These are phyloP conservation scores for Glarea lozoyensis DNA, from an alignment of 495 filamentous ascomycete genomes.

Conservation along the genomic window DNA sequence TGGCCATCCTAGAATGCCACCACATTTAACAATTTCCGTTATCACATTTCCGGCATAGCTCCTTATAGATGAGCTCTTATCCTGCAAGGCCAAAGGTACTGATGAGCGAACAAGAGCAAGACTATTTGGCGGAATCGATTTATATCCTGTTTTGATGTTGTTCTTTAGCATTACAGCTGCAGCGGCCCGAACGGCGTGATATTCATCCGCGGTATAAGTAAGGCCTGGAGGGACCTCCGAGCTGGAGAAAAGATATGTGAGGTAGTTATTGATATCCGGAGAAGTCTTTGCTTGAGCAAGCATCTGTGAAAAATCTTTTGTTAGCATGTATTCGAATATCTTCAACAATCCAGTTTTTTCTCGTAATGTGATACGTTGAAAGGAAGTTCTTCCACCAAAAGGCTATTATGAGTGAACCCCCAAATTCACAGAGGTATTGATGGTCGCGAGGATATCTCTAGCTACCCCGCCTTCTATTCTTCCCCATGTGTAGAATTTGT, in stretches of 20 bases:
- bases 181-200: constrained; percentile 69
- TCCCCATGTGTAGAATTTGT: too few species aligned
- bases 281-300: constrained; percentile 82
- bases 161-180: constrained; percentile 95
- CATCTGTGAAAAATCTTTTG: constrained; percentile 63
- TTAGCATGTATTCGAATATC: too few species aligned
- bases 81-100: constrained; percentile 68
- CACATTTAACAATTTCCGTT: constrained; percentile 82
- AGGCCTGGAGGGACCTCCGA: constrained; percentile 49
- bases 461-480: too few species aligned
- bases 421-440: too few species aligned
- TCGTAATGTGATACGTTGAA: too few species aligned
- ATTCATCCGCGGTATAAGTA: constrained; percentile 46
- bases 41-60: constrained; percentile 87
- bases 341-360: too few species aligned
- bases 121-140: constrained; percentile 59
- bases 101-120: constrained; percentile 69
- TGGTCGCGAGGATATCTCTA: too few species aligned
- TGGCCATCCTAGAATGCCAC: constrained; percentile 85
- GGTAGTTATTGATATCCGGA: constrained; percentile 94
- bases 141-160: constrained; percentile 64
- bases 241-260: constrained; percentile 81
- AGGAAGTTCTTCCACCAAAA: too few species aligned
- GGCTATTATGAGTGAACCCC: neutral
- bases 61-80: constrained; percentile 73